phyloP scores from a whole-genome alignment of 164 flowering plant genomes.

The Warburgia ugandensis region DNA sequence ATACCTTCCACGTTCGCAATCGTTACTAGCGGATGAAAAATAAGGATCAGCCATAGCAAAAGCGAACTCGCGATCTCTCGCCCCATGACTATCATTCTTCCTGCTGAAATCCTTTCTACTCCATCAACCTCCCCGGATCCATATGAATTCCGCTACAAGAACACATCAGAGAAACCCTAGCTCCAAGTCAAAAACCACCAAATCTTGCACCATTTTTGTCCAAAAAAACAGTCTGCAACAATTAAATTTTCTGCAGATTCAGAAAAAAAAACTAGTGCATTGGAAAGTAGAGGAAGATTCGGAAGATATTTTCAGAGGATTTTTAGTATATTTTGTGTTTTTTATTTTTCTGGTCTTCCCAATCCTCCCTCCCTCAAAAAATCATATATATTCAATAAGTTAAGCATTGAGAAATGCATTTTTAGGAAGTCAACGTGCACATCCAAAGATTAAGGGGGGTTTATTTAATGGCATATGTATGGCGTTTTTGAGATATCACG shows the following conservation, averaged over 20 bases:
- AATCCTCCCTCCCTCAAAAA: no score
- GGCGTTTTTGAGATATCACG: no score
- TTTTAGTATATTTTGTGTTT: slow-evolving; percentile 4
- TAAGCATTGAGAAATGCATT: no score
- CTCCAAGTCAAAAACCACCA: background rate
- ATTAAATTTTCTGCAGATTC: no score
- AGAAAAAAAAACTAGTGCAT: no score
- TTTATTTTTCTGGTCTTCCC: background rate
- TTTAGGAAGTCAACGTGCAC: no score
- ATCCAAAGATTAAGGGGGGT: no score
- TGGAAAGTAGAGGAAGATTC: slow-evolving; percentile 8
- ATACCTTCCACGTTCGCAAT: slow-evolving; percentile 29
- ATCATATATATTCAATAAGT: slow-evolving; percentile 14
- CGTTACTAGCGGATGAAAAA: slow-evolving; percentile 22
- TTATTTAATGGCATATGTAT: no score
- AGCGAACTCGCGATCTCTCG: slow-evolving; percentile 9
- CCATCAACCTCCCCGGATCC: slow-evolving; percentile 10
- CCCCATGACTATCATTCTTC: no score
- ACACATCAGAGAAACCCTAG: slow-evolving; percentile 12
- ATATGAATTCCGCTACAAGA: slow-evolving; percentile 1
- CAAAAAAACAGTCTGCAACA: background rate
- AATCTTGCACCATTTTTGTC: slow-evolving; percentile 19
- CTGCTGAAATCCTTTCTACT: slow-evolving; percentile 7
- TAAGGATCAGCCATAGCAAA: slow-evolving; percentile 22
- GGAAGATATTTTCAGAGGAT: slow-evolving; percentile 1